Evolutionary conservation across 441 rosid species (phyloP), one percentile per base, ranked within the genome.

Genomic region (Populus hybrid): DNA sequence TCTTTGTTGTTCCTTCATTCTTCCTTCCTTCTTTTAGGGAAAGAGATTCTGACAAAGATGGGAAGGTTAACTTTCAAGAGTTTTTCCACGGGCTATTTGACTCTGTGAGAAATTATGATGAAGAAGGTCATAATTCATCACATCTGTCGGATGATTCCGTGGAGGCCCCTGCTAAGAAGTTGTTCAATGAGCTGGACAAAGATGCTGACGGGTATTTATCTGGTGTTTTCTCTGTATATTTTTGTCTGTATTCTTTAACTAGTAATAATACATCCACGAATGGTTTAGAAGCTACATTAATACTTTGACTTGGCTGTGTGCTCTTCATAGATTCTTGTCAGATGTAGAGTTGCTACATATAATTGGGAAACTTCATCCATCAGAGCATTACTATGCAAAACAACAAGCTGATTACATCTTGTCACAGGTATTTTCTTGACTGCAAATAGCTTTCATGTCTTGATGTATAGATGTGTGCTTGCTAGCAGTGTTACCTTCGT

Each of bases 61-160:
- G 98, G 74, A 93, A 90, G 81, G 85, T 94, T 76, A 85, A 83
- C 76, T 96, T 93, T 69, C 74, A 93, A 72, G 99, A 94, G 87
- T 96, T 91, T 84, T 96, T 88, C 84, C 97, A 90, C 68, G 98
- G 98, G 34, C 89, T 95, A 59, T 95, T 95, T 84, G 97, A 95
- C 88, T 84, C 93, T 77, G 94, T 96, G 67, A 88, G 97, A 76
- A 90, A 86, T 87, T 93, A 96, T 80, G 95, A 91, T 77, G 99
- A 93, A 80, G 98, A 90, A 80, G 83, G 69, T 81, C 89, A 85
- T 65, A 89, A 88, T 73, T 81, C 93, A 66, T 87, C 95, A 30
- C 92, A 88, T 84, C 82, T 76, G 59, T 73, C 85, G 73, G 90
- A 91, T 79, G 92, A 89, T 86, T 78, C 87, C 24, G 84, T 83